Evolutionary conservation across 495 filamentous ascomycete species (phyloP), one percentile per base, ranked within the genome.

Genomic region (Podospora anserina): DNA sequence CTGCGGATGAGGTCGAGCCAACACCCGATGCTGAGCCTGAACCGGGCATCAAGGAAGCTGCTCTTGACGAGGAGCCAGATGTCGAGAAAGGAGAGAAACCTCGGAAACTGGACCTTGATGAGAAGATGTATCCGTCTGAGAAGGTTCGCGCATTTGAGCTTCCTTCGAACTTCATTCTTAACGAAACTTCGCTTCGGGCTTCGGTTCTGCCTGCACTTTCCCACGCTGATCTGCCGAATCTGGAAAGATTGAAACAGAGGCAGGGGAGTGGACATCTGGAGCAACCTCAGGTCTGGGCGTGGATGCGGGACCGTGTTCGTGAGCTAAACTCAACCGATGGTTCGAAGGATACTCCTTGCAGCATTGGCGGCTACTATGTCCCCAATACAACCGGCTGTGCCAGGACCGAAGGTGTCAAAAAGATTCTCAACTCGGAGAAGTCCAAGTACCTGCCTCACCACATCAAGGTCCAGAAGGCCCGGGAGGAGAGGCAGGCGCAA

Each of bases 371-470:
- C 53, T 97, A 98, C 73, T 97, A 97, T 76, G 90, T 97, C 19
- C 87, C 91, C 0, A 99, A 97, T 68, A 63, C 80, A 0, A 90
- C 91, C 28, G 95, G 95, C 39, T 90, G 87, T 73, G 94, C 95
- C 54, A 87, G 95, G 66, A 97, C 95, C 0, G 93, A 98, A 84
- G 93, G 93, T 20, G 88, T 90, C 63, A 94, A 93, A 79, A 94
- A 92, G 80, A 97, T 99, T 56, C 84, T 95, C 58, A 93, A 99
- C 74, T 90, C 92, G 0, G 96, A 98, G 76, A 99, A 99, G 80
- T 97, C 93, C 34, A 96, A 96, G 77, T 99, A 99, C 72, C 87
- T 99, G 2, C 95, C 96, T 7, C 95, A 99, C 83, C 93, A 96
- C 63, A 92, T 99, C 79, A 94, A 93, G 70, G 92, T 99, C 61